A percentile compares a stretch with the other conserved stretches of the same genome.
These are phyloP conservation scores for Psidium friedrichsthalianum DNA, from an alignment of 345 rosid genomes.

Conservation along the genomic window DNA sequence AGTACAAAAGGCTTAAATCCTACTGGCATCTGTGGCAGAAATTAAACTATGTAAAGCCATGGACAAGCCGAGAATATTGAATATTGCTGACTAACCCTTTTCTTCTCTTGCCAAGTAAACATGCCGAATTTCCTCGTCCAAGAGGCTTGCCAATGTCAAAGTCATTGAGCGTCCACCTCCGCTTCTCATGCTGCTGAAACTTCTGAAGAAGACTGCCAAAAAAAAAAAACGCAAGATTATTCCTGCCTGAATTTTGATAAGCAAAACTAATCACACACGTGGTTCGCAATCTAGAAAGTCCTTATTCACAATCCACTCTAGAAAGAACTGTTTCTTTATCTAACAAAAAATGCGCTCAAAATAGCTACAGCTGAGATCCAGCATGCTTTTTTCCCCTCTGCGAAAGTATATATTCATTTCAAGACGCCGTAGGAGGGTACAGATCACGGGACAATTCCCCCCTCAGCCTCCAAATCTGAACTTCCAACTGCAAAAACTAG, in stretches of 20 bases:
- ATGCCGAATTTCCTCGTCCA: slow-evolving; percentile 85
- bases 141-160: slow-evolving; percentile 95
- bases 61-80: neutral
- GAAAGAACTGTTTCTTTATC: neutral
- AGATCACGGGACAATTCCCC: neutral
- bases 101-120: slow-evolving; percentile 92
- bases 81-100: slow-evolving; percentile 28
- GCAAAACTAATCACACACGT: neutral
- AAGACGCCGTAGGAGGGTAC: neutral
- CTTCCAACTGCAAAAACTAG: neutral
- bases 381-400: neutral
- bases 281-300: neutral
- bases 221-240: neutral
- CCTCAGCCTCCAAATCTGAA: neutral
- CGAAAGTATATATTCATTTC: neutral
- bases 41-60: neutral
- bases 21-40: neutral
- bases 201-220: slow-evolving; percentile 45
- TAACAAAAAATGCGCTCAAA: no score
- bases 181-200: slow-evolving; percentile 37
- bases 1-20: neutral
- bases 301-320: neutral
- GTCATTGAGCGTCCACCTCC: slow-evolving; percentile 74
- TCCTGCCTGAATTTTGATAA: neutral
- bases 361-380: neutral